Conservation (phyloP, 345 rosid genomes). For the Capsella bursapastoris region DNA sequence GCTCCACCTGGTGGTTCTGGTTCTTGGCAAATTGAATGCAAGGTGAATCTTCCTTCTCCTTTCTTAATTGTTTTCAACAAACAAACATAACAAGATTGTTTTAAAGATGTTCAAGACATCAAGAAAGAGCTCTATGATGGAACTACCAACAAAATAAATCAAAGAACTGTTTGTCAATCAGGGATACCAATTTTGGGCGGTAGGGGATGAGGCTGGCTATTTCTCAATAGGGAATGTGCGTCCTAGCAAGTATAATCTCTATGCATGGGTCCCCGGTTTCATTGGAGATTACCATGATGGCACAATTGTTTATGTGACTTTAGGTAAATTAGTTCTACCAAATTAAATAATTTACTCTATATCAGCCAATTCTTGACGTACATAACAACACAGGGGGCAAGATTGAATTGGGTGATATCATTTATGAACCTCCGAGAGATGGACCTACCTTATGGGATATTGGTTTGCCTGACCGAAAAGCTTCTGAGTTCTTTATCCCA, state of each 20-base stretch:
- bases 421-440: constrained; percentile 84
- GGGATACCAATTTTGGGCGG: constrained; percentile 93
- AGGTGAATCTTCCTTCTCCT: constrained; percentile 49
- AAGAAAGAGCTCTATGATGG: background rate
- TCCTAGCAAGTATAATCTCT: constrained; percentile 71
- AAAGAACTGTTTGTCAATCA: constrained; percentile 31
- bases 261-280: constrained; percentile 87
- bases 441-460: constrained; percentile 98
- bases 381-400: constrained; percentile 48
- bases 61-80: background rate
- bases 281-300: constrained; percentile 76
- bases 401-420: constrained; percentile 67
- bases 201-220: constrained; percentile 61
- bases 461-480: constrained; percentile 91
- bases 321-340: constrained; percentile 50
- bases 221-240: constrained; percentile 66
- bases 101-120: constrained; percentile 1
- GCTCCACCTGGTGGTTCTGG: constrained; percentile 77
- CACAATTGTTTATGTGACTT: constrained; percentile 52
- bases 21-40: constrained; percentile 90
- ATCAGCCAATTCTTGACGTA: constrained; percentile 29
- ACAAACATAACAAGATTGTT: background rate
- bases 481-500: constrained; percentile 80
- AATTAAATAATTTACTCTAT: background rate
- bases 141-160: background rate